Evolutionary conservation across 164 flowering plant species (phyloP), one percentile per base, ranked within the genome.

Genomic region (Kingdonia uniflora): DNA sequence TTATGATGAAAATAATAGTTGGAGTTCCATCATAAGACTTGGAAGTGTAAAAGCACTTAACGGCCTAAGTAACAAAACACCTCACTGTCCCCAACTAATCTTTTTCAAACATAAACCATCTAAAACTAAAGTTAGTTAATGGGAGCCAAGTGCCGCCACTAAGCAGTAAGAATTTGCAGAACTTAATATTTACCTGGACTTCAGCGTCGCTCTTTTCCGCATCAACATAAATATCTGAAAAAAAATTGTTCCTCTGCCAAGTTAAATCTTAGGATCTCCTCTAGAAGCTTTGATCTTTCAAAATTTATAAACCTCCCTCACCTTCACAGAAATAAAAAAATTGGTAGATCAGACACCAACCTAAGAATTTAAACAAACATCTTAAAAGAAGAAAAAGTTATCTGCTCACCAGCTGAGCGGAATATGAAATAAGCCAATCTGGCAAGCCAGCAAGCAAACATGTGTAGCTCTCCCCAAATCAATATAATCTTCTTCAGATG

Each of bases 401-500:
- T 29, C 22, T 11, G 51, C 71, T 42, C 72, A 94, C 99, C 82
- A 94, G 62, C 6, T 85, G 86, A 68, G 99, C 99, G 14, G 97
- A 70, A 72, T 94, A 94, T 41, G 99, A 96, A 63, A 94, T 67
- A 40, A 94, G 70, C 99, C 99, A 94, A 68, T 80, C 87, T 53
- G 99, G 99, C 68, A 94, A 70, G 29, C 95, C 99, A 49, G 76
- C 82, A 56, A 94, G 95, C 78, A 94, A 80, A 66, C 99, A 94
- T 52, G 80, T 77, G 54, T 97, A 63, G 99, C 99, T 67, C 76
- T 79, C 23, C 84, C 85, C 71, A 94, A 66, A 25, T 82, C 97
- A 56, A 80, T 67, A 61, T 84, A 87, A 67, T 94, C 97, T 51
- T 89, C 92, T 65, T 89, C 84, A 42, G 97, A 80, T 19, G 85